Conservation (phyloP, 1,284 basidiomycete species). For the Ustilago trichophora region DNA sequence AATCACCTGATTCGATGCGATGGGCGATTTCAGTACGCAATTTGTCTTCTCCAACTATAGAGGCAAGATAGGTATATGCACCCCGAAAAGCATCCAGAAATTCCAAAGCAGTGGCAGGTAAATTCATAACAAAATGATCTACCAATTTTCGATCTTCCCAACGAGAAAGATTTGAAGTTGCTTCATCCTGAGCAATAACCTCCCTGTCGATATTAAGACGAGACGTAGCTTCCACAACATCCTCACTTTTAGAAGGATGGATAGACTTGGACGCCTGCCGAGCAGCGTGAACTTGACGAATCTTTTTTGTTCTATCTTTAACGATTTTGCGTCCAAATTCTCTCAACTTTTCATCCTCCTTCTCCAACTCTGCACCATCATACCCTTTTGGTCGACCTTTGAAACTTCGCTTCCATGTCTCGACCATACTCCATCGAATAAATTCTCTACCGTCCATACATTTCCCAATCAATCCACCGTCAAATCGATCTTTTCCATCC, state of each 20-base stretch:
- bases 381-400: slow-evolving; percentile 26
- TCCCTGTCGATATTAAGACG: not conserved
- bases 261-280: slow-evolving; percentile 1
- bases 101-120: slow-evolving; percentile 88
- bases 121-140: slow-evolving; percentile 94
- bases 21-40: slow-evolving; percentile 24
- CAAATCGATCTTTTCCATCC: slow-evolving; percentile 9
- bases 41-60: slow-evolving; percentile 67
- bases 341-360: slow-evolving; percentile 18
- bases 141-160: slow-evolving; percentile 29
- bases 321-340: slow-evolving; percentile 11
- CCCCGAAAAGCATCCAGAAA: slow-evolving; percentile 90
- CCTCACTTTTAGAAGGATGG: too few relatives aligned
- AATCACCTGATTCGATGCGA: slow-evolving; percentile 7
- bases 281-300: slow-evolving; percentile 9
- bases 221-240: not conserved
- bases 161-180: too few relatives aligned
- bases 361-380: slow-evolving; percentile 14
- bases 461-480: slow-evolving; percentile 24
- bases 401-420: slow-evolving; percentile 46
- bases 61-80: slow-evolving; percentile 70
- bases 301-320: slow-evolving; percentile 22
- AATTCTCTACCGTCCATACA: slow-evolving; percentile 59
- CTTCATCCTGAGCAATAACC: not conserved
- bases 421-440: slow-evolving; percentile 32